Conservation (phyloP, 208 protist species). For the Angomonas ambiguus region DNA sequence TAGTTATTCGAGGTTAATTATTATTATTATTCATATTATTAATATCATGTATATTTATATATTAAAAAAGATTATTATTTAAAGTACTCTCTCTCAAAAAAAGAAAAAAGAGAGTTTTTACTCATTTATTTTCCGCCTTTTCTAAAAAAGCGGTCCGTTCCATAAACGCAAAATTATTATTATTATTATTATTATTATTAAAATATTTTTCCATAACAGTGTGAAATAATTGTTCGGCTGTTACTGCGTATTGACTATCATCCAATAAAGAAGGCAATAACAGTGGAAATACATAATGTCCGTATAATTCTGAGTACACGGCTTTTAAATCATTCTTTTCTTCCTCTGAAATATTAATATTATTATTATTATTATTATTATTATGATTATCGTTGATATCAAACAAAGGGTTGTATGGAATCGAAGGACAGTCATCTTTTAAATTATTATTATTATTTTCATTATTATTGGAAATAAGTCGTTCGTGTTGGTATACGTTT, state of each 20-base stretch:
- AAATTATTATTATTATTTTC: slow-evolving; percentile 10
- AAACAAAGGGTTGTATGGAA: too few species aligned
- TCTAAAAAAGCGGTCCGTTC: not conserved
- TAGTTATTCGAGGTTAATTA: not conserved
- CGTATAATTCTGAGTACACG: not conserved
- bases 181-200: slow-evolving; percentile 3
- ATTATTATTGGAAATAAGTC: too few species aligned
- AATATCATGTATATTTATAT: slow-evolving; percentile 9
- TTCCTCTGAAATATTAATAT: not conserved
- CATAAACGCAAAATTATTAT: too few species aligned
- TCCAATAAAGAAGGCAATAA: not conserved
- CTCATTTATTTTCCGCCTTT: not conserved
- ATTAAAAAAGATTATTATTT: not conserved
- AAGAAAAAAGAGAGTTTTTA: too few species aligned
- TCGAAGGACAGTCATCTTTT: too few species aligned
- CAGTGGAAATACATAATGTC: not conserved
- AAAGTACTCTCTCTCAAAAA: not conserved
- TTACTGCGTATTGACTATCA: not conserved
- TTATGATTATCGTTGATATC: too few species aligned
- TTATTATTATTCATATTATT: slow-evolving; percentile 4
- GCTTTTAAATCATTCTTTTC: slow-evolving; percentile 3
- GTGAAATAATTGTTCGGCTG: not conserved
- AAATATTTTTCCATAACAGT: not conserved
- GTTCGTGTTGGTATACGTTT: not conserved
- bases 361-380: slow-evolving; percentile 1